Percentiles rank a stretch among this genome's conserved stretches.
These are phyloP conservation scores for Lasiodiplodia citricola DNA, from an alignment of 2,329 filamentous ascomycete species.

Conservation along the genomic window DNA sequence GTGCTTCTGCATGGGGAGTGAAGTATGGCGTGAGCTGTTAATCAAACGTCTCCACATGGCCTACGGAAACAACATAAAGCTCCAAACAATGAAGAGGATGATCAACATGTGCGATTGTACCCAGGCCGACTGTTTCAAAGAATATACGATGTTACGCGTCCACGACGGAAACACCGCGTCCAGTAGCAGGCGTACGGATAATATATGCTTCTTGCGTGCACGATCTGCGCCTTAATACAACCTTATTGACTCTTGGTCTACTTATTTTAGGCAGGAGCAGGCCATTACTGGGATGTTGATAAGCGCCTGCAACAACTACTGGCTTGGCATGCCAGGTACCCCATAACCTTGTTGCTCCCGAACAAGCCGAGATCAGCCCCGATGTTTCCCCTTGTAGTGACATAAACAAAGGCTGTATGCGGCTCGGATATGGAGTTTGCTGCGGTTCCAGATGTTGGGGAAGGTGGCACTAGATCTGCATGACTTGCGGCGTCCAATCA, in stretches of 20 bases:
- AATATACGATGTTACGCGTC: not conserved
- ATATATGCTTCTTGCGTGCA: not conserved
- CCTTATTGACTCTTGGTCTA: not conserved
- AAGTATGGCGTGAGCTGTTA: not conserved
- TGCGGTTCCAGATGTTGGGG: not conserved
- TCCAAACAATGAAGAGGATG: not conserved
- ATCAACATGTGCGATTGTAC: not conserved
- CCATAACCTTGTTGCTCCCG: not conserved
- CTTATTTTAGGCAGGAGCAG: constrained; percentile 6
- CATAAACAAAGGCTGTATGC: not conserved
- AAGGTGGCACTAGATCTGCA: not conserved
- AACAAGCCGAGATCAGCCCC: not conserved
- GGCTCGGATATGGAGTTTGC: not conserved
- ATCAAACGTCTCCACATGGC: not conserved
- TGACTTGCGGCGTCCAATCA: not conserved
- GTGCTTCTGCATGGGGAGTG: too few species aligned
- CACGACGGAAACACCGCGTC: not conserved
- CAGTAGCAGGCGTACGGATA: not conserved
- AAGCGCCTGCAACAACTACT: not conserved
- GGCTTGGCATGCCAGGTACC: constrained; percentile 13
- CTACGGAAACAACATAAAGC: not conserved
- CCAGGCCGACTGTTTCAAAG: not conserved
- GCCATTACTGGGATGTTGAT: not conserved
- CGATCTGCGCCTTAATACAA: not conserved
- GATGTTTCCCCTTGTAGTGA: not conserved